These are phyloP conservation scores for Trametes elegans DNA, from an alignment of 768 basidiomycete genomes.

Conservation along the genomic window DNA sequence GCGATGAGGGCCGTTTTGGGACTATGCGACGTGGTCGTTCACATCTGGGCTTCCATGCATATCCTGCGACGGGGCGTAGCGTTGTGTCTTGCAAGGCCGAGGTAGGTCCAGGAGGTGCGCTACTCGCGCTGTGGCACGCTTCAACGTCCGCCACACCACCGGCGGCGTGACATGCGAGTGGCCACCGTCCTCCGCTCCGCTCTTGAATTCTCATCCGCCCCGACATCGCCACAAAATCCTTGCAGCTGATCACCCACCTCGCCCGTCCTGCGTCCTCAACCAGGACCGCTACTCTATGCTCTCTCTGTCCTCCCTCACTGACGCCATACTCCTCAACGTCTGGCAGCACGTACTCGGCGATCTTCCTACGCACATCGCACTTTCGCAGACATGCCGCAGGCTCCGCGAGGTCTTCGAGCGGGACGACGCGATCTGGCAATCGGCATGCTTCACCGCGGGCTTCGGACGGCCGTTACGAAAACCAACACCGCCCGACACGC, in stretches of 20 bases:
- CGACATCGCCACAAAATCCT: slow-evolving; percentile 5
- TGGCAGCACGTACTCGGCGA: slow-evolving; percentile 21
- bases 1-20: background rate
- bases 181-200: slow-evolving; percentile 12
- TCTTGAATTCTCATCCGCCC: slow-evolving; percentile 4
- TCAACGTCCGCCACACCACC: background rate
- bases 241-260: background rate
- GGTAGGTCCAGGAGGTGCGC: background rate
- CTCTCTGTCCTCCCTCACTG: slow-evolving; percentile 7
- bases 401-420: slow-evolving; percentile 16
- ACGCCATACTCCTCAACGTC: slow-evolving; percentile 15
- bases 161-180: slow-evolving; percentile 9
- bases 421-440: slow-evolving; percentile 22
- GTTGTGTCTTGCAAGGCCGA: no score
- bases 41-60: background rate
- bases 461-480: slow-evolving; percentile 23
- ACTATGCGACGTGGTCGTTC: background rate
- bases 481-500: background rate
- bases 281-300: slow-evolving; percentile 10
- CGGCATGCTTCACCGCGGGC: slow-evolving; percentile 24
- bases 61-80: no score
- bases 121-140: background rate
- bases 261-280: background rate
- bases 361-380: slow-evolving; percentile 22
- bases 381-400: slow-evolving; percentile 23